Conservation (phyloP, 306 rosid species). For the Casuarina cunninghamiana region DNA sequence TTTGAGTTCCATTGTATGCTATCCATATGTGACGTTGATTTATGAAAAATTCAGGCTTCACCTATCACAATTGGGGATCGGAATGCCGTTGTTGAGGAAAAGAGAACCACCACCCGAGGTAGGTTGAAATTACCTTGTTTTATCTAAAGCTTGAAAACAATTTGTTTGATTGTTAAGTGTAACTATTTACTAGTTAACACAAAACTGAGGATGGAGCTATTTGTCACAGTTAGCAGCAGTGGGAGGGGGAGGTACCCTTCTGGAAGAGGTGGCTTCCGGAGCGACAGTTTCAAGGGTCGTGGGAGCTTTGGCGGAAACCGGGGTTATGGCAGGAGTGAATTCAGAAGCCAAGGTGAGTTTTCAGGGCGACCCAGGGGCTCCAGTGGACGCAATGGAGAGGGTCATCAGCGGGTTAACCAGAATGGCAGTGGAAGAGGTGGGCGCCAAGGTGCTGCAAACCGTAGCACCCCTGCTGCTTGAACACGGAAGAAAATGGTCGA, state of each 20-base stretch:
- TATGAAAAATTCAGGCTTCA: constrained; percentile 61
- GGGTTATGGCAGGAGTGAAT: constrained; percentile 77
- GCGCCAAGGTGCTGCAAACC: constrained; percentile 66
- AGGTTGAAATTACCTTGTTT: constrained; percentile 9
- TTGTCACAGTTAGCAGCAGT: constrained; percentile 56
- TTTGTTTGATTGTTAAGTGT: not conserved
- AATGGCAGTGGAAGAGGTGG: constrained; percentile 76
- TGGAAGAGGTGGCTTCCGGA: constrained; percentile 75
- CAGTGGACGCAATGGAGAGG: constrained; percentile 53
- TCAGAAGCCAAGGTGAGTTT: constrained; percentile 86
- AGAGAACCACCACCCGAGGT: constrained; percentile 96
- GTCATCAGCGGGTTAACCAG: constrained; percentile 65
- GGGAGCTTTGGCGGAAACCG: constrained; percentile 74
- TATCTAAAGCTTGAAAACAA: not conserved
- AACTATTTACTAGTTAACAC: not conserved
- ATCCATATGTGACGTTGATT: constrained; percentile 7
- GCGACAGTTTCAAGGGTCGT: constrained; percentile 68
- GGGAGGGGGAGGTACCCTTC: constrained; percentile 91
- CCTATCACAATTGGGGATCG: constrained; percentile 71
- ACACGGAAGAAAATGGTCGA: constrained; percentile 31
- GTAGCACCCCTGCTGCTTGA: constrained; percentile 38
- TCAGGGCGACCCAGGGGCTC: constrained; percentile 59
- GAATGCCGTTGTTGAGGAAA: constrained; percentile 81
- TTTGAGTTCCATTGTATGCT: not conserved
- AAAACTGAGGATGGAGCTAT: constrained; percentile 26